A percentile compares a stretch with the other conserved stretches of the same genome.
phyloP scores from a whole-genome alignment of 2,329 filamentous ascomycete genomes.

The Beauveria caledonica region DNA sequence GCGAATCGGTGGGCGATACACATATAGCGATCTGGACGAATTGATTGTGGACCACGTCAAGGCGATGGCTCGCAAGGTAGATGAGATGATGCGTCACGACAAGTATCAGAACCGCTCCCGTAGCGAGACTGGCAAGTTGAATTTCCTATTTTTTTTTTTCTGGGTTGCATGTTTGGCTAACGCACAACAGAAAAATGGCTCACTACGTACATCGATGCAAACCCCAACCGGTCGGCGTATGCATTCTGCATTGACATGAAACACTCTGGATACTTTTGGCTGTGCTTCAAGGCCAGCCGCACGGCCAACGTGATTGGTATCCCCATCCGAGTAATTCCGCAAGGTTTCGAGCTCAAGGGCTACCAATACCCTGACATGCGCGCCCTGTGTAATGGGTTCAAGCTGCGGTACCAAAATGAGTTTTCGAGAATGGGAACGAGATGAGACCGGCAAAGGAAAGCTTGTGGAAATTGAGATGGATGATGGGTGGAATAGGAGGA shows the following conservation, averaged over 20 bases:
- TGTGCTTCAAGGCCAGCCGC: constrained; percentile 91
- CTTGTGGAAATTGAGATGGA: not conserved
- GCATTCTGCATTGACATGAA: constrained; percentile 91
- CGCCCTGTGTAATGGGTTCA: constrained; percentile 94
- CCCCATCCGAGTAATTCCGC: constrained; percentile 84
- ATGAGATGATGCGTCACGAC: constrained; percentile 90
- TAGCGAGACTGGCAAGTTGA: constrained; percentile 69
- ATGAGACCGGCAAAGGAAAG: constrained; percentile 14
- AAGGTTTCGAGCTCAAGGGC: constrained; percentile 85
- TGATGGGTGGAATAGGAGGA: not conserved
- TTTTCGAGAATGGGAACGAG: constrained; percentile 51
- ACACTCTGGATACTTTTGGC: constrained; percentile 87
- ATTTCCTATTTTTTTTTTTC: not conserved
- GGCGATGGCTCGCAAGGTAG: constrained; percentile 95
- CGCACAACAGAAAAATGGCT: constrained; percentile 74
- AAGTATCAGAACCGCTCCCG: constrained; percentile 82
- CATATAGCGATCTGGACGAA: constrained; percentile 93
- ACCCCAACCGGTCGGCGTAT: constrained; percentile 88
- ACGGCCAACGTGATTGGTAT: constrained; percentile 66
- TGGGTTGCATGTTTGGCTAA: not conserved
- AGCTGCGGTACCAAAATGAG: constrained; percentile 63
- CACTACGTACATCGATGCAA: constrained; percentile 90
- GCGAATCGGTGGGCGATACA: constrained; percentile 80
- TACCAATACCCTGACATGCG: constrained; percentile 91
- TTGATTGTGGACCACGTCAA: constrained; percentile 95